A percentile compares a stretch with the other conserved stretches of the same genome.
These are phyloP conservation scores for Hypoxylon sp. DNA, from an alignment of 2,329 filamentous ascomycete genomes.

Conservation along the genomic window DNA sequence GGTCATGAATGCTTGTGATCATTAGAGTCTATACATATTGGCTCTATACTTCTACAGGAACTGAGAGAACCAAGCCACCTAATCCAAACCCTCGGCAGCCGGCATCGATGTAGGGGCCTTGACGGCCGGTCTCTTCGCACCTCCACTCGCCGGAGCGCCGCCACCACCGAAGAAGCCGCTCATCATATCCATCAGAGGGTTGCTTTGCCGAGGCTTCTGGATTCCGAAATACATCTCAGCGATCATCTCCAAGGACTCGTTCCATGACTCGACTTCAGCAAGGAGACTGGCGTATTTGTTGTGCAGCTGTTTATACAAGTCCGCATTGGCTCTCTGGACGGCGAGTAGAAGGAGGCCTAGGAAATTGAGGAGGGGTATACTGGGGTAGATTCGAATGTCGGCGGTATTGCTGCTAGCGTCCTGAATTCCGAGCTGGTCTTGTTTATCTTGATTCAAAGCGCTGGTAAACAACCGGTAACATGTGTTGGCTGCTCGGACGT, in stretches of 20 bases:
- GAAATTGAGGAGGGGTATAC: conserved; percentile 95
- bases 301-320: conserved; percentile 85
- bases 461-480: conserved; percentile 83
- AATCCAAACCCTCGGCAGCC: conserved; percentile 73
- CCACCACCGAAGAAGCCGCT: conserved; percentile 84
- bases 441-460: conserved; percentile 70
- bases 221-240: conserved; percentile 98
- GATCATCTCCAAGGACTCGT: conserved; percentile 85
- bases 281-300: conserved; percentile 86
- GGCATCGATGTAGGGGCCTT: conserved; percentile 65
- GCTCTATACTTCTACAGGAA: conserved; percentile 32
- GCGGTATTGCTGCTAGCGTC: conserved; percentile 81
- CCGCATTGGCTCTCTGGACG: conserved; percentile 82
- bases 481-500: conserved; percentile 89
- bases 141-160: conserved; percentile 58
- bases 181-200: conserved; percentile 98
- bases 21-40: conserved; percentile 19
- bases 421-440: conserved; percentile 77
- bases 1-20: conserved; percentile 19
- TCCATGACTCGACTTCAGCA: conserved; percentile 83
- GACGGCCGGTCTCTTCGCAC: conserved; percentile 60
- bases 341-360: conserved; percentile 86
- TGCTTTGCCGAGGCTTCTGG: conserved; percentile 87
- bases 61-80: conserved; percentile 44
- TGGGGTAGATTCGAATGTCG: conserved; percentile 87